Evolutionary conservation across 805 yeast genomes (phyloP), one percentile per base, ranked within the genome.

Genomic region (Clavispora santaluciae): DNA sequence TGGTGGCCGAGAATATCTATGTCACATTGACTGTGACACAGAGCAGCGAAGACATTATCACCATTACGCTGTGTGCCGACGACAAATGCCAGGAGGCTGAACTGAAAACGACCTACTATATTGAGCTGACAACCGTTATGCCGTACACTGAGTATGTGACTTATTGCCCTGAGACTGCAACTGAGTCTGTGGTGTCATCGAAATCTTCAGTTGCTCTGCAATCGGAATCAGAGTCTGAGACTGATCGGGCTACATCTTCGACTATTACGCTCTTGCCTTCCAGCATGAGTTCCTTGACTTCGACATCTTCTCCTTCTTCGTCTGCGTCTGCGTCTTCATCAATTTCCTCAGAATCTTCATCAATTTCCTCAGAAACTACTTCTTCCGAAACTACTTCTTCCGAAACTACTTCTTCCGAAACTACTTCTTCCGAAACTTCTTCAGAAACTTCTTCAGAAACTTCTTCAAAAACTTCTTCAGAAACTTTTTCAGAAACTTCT

Each of bases 101-200:
- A 15, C 31, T 15, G 31, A 28, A 10, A 12, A 28, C 21, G 8
- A 28, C 31, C 12, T 9, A 28, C 31, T 28, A 28, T 28, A 16
- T 16, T 15, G 31, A 28, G 16, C n/a, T 15, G 31, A 28, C 31
- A 5, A 28, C 31, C 6, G 6, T 28, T 12, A 28, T 28, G 31
- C 31, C 34, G n/a, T 31, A 33, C 12, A 33, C 40, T 4, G 18
- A 11, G 9, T 38, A 30, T 22, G 40, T 38, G 13, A 38, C 40
- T 3, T 38, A 38, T 21, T 38, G 40, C 25, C 40, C 40, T 1
- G 36, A 17, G 31, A 44, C 41, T n/a, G 25, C 33, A 15, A 44
- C 45, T 15, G 18, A 20, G 22, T 17, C 40, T 1, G 39, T 21
- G 22, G 29, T 29, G 11, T n/a, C 16, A 12, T 18, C 23, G 25